Conservation (phyloP, 2,329 filamentous ascomycete genomes). For the Dendrostoma leiphaemia region DNA sequence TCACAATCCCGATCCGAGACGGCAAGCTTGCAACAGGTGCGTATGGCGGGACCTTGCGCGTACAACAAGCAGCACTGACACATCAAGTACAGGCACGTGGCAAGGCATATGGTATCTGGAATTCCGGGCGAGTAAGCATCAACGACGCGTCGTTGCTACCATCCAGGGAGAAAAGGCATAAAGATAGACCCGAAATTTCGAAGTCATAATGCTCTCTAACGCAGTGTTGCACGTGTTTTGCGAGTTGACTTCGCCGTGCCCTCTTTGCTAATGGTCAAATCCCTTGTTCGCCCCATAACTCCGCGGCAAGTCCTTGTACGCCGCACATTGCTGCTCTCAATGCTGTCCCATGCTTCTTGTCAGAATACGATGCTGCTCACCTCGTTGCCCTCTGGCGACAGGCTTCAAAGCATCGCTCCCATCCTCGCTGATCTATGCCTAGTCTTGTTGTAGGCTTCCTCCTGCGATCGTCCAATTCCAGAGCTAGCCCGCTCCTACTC, state of each 20-base stretch:
- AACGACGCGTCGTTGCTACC: constrained; percentile 82
- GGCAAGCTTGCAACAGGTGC: constrained; percentile 67
- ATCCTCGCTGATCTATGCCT: too few species aligned
- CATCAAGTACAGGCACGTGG: constrained; percentile 59
- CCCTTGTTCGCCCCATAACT: neutral
- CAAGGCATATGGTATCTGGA: constrained; percentile 87
- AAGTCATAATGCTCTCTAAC: neutral
- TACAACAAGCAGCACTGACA: constrained; percentile 41
- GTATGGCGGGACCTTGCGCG: neutral
- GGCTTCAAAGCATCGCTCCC: neutral
- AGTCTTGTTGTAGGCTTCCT: neutral
- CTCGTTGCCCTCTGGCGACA: neutral
- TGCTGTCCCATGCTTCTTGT: neutral
- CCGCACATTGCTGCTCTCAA: neutral
- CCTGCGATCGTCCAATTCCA: neutral
- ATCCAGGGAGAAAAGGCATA: constrained; percentile 80
- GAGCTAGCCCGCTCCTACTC: neutral
- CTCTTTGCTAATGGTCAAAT: neutral
- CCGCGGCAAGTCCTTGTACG: neutral
- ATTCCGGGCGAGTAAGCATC: constrained; percentile 75
- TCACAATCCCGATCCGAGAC: constrained; percentile 87
- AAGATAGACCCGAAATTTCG: neutral
- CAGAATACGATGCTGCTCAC: neutral
- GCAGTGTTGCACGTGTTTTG: neutral
- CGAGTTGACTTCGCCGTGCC: neutral